These are phyloP conservation scores for Lycium barbarum DNA, from an alignment of 257 asterid genomes.

Conservation along the genomic window DNA sequence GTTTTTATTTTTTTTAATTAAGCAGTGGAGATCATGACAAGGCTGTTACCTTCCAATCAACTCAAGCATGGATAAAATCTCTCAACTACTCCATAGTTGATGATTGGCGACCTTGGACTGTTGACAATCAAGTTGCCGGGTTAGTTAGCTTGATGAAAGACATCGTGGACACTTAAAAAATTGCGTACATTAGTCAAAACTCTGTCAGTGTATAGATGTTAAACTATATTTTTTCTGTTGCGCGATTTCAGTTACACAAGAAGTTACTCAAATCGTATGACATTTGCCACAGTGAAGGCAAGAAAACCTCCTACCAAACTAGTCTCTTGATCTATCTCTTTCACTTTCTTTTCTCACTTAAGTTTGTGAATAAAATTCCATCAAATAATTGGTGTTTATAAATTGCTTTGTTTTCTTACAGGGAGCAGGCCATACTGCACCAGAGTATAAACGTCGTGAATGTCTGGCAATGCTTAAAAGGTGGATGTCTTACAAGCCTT, in stretches of 20 bases:
- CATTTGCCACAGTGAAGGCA: slow-evolving; percentile 42
- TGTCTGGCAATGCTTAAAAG: slow-evolving; percentile 35
- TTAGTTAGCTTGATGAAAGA: slow-evolving; percentile 20
- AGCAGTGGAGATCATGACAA: slow-evolving; percentile 59
- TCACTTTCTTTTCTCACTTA: neutral
- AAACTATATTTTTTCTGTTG: neutral
- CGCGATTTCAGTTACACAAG: slow-evolving; percentile 29
- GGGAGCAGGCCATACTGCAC: slow-evolving; percentile 34
- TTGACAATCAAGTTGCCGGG: slow-evolving; percentile 52
- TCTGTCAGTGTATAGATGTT: neutral
- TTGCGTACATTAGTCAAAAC: neutral
- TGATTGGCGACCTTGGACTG: slow-evolving; percentile 53
- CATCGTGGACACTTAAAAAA: neutral
- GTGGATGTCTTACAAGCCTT: slow-evolving; percentile 31
- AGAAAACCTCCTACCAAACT: neutral
- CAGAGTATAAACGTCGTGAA: slow-evolving; percentile 27
- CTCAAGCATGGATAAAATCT: slow-evolving; percentile 58
- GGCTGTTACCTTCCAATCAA: slow-evolving; percentile 39
- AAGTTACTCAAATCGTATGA: slow-evolving; percentile 33
- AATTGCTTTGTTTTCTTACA: neutral
- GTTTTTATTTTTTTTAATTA: neutral
- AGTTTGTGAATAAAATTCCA: neutral
- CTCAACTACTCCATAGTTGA: slow-evolving; percentile 46
- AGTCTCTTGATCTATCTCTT: neutral
- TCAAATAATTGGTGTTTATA: neutral